Evolutionary conservation across 169 alveolate species (phyloP).

Genomic region (Cyclospora cayetanensis): DNA sequence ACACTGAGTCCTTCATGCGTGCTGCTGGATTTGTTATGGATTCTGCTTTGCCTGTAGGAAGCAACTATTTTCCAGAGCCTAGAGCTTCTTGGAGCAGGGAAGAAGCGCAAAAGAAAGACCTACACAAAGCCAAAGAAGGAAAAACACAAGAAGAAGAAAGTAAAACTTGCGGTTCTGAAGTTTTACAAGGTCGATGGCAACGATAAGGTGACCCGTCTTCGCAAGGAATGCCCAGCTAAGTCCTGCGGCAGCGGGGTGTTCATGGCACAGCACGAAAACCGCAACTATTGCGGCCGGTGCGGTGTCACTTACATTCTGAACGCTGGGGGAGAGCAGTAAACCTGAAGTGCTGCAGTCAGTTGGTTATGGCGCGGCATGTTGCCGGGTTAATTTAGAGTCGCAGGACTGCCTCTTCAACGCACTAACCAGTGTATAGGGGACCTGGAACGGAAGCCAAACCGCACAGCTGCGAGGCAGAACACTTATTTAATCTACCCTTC

Average conservation of each 20-base stretch:
- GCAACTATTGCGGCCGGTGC: slow-evolving; percentile 99
- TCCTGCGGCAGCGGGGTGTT: slow-evolving; percentile 98
- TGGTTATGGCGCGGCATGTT: background rate
- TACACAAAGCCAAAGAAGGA: slow-evolving; percentile 94
- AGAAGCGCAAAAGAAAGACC: slow-evolving; percentile 94
- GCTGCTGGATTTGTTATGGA: background rate
- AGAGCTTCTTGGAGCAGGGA: slow-evolving; percentile 91
- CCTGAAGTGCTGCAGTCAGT: background rate
- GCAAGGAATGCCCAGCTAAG: slow-evolving; percentile 95
- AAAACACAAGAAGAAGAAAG: slow-evolving; percentile 98
- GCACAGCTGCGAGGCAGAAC: no score
- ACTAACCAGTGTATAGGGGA: no score
- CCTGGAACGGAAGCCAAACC: no score
- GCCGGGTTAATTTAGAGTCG: background rate
- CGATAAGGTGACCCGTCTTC: slow-evolving; percentile 94
- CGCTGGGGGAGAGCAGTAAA: slow-evolving; percentile 44
- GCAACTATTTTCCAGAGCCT: slow-evolving; percentile 75
- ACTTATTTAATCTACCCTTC: no score
- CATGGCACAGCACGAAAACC: slow-evolving; percentile 98
- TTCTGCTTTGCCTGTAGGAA: slow-evolving; percentile 58
- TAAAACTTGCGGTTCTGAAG: slow-evolving; percentile 95
- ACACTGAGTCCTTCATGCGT: background rate
- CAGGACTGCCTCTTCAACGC: background rate
- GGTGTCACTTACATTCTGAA: slow-evolving; percentile 89
- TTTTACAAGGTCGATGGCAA: slow-evolving; percentile 96